Evolutionary conservation across 768 basidiomycete genomes (phyloP), one percentile per base, ranked within the genome.

Genomic region (Cystobasidium ongulense): DNA sequence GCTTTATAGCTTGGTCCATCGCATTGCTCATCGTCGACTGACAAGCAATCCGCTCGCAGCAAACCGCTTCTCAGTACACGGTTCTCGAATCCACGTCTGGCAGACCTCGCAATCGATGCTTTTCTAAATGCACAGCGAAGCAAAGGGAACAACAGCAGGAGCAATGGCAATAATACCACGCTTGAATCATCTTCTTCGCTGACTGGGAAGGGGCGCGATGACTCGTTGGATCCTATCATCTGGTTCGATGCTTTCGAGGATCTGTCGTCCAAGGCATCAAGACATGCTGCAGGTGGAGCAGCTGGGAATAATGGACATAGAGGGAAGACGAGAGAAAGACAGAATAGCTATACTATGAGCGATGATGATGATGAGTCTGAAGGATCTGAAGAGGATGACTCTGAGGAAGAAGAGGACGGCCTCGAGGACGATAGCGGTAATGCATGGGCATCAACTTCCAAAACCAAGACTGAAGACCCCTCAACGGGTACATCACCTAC

Each of bases 201-300:
- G 8, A 64, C 35, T 38, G 57, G 31, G 10, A 61, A 38, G 23
- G 57, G 21, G 21, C 35, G 31, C 23, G 57, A 31, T 61, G 41
- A 41, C 31, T 64, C 63, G 18, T 15, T 52, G 18, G 65, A 67
- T 38, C 65, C 65, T 29, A 39, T 67, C n/a, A 67, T 52, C 50
- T 67, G 43, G 39, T 67, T 67, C 50, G 65, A 67, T 25, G 65
- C 65, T 10, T 50, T 67, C n/a, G 39, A 43, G 11, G 65, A 43
- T 15, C 23, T 29, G 17, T 43, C 33, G 27, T 41, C 29, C 38
- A 39, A 4, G 41, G 10, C 50, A 4, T 35, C 63, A 35, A 64
- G 33, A 35, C 33, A 21, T 35, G 31, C n/a, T 52, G 29, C 41
- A 11, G 50, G 13, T 59, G 31, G 29, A 27, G 63, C 39, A 29